phyloP scores from a whole-genome alignment of 306 rosid species.

The Gleditsia sinensis region DNA sequence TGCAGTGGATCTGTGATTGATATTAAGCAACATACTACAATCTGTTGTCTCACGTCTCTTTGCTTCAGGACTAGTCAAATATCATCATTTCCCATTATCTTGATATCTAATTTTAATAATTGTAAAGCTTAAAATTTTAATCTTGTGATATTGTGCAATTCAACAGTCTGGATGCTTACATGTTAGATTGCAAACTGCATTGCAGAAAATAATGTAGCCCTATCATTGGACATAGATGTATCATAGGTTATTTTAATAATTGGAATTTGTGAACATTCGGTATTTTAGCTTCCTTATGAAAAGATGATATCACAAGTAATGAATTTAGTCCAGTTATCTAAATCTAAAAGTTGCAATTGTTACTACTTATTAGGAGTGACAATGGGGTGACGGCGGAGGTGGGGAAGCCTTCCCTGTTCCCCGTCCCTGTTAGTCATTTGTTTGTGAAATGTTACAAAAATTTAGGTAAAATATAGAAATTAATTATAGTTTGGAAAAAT shows the following conservation, averaged over 20 bases:
- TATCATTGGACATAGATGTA: conserved; percentile 2
- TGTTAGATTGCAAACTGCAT: neutral
- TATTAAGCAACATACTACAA: neutral
- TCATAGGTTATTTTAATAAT: conserved; percentile 6
- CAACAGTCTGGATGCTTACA: conserved; percentile 2
- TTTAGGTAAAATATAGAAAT: no score
- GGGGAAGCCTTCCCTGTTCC: no score
- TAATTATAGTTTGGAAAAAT: no score
- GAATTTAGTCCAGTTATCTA: neutral
- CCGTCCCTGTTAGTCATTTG: no score
- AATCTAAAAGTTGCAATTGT: neutral
- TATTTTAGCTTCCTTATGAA: conserved; percentile 6
- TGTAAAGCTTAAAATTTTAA: neutral
- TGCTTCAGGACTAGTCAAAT: conserved; percentile 1
- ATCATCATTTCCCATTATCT: neutral
- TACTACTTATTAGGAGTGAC: no score
- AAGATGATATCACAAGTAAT: neutral
- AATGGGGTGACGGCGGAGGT: no score
- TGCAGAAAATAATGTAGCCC: neutral
- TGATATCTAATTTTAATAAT: conserved; percentile 1
- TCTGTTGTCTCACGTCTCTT: neutral
- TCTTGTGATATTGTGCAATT: neutral
- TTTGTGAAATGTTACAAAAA: no score
- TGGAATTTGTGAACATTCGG: conserved; percentile 2
- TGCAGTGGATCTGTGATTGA: neutral